Percentiles rank a stretch among this genome's conserved stretches.
phyloP scores from a whole-genome alignment of 2,329 filamentous ascomycete species.

The Penicillium sp. region DNA sequence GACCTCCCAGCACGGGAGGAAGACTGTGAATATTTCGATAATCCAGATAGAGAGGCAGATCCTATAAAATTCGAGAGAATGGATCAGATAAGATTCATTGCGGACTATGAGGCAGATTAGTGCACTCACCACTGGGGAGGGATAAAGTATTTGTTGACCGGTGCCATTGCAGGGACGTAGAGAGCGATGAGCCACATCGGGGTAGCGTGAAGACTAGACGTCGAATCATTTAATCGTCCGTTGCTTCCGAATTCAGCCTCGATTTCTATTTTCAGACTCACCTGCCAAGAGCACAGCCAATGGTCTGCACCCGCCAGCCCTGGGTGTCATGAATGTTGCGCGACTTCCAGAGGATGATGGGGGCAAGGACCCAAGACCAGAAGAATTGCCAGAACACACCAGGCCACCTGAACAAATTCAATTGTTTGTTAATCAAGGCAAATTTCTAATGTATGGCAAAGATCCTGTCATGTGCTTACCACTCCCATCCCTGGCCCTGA shows the following conservation, averaged over 20 bases:
- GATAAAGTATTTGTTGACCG: slow-evolving; percentile 59
- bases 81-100: not conserved
- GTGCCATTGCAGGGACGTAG: slow-evolving; percentile 57
- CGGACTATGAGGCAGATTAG: too few relatives aligned
- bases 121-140: slow-evolving; percentile 59
- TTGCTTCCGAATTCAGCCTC: too few relatives aligned
- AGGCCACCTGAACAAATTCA: slow-evolving; percentile 17
- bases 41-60: slow-evolving; percentile 64
- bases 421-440: slow-evolving; percentile 4
- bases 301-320: slow-evolving; percentile 68
- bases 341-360: slow-evolving; percentile 12
- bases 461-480: slow-evolving; percentile 43
- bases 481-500: slow-evolving; percentile 63
- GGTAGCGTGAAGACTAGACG: slow-evolving; percentile 58
- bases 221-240: not conserved
- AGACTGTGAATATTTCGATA: slow-evolving; percentile 66
- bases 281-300: slow-evolving; percentile 52
- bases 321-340: slow-evolving; percentile 63
- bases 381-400: slow-evolving; percentile 24
- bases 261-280: not conserved
- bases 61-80: slow-evolving; percentile 11
- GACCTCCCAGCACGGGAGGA: slow-evolving; percentile 65
- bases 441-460: too few relatives aligned
- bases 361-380: slow-evolving; percentile 25
- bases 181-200: slow-evolving; percentile 66